Base-by-base conservation (phyloP, 108 stramenopile species). In the Cyclotella choctawhatcheeana region DNA sequence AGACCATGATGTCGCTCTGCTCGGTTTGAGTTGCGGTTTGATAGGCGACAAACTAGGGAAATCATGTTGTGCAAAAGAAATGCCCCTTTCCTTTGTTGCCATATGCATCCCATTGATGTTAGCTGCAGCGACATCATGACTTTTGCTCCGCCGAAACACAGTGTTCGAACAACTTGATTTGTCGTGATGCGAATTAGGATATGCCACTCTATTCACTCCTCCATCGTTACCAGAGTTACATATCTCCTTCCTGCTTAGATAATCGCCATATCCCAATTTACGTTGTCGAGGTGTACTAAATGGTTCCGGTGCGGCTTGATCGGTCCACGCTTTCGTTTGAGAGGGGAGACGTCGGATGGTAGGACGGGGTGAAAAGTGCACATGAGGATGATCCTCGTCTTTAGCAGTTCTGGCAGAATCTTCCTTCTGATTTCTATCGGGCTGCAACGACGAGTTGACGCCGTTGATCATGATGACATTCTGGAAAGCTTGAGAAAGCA, bases 251-350 rank as follows among this genome's bases (percentile, higher is more conserved):
- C 14, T 61, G 40, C 7, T n/a, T 14, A 52, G 22, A 22, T 24
- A 52, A 52, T 52, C 51, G 10, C 51, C 51, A 22, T 52, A 52
- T 18, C 51, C 51, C 22, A 52, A 24, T 52, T 52, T 52, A 1
- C 43, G 35, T 4, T 44, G 60, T 5, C 21, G 60, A 1, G 63
- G 31, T 0, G 44, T 30, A 47, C 63, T 47, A 30, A 64, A 47
- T 3, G 63, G 63, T 17, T 45, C 44, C 8, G 63, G 63, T 12
- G 63, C 63, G 7, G 63, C 45, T 29, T 74, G 62, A 47, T 74
- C 73, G 10, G 63, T 74, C 73, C 73, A 74, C 17, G 73, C 51
- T 34, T 74, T 74, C 10, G 64, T 65, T 40, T 53, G 44, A 8
- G 64, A 56, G 13, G 65, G 65, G 30, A 56, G 31, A 12, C 55